These are phyloP conservation scores for Cryphonectria nitschkei DNA, from an alignment of 2,329 filamentous ascomycete genomes.

Conservation along the genomic window DNA sequence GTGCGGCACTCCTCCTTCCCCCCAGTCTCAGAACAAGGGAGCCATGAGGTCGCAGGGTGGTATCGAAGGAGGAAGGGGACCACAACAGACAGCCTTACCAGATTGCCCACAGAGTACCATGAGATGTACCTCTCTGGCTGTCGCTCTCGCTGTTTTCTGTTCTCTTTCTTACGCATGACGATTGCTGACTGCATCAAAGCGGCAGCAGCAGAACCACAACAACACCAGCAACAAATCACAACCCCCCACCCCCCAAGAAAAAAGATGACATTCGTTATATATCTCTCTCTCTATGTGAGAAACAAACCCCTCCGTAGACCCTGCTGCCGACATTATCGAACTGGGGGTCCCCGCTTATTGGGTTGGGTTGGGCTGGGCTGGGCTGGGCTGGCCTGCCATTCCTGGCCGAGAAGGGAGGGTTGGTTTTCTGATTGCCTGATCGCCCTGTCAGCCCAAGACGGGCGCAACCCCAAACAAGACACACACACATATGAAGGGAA, in stretches of 20 bases:
- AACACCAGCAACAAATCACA: neutral
- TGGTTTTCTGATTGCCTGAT: neutral
- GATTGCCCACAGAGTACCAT: neutral
- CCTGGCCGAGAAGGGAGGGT: neutral
- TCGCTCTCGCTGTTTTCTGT: neutral
- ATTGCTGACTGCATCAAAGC: neutral
- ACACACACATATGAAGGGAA: neutral
- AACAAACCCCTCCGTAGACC: neutral
- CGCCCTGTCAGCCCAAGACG: neutral
- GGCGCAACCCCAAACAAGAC: neutral
- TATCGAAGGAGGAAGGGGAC: neutral
- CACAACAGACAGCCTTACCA: conserved; percentile 11
- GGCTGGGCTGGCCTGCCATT: neutral
- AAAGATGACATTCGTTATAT: no score
- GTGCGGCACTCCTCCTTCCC: neutral
- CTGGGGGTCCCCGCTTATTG: neutral
- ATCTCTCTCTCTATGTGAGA: neutral
- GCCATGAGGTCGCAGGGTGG: conserved; percentile 21
- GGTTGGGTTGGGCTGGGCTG: no score
- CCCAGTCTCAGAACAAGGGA: conserved; percentile 3
- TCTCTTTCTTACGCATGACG: neutral
- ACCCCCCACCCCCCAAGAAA: no score
- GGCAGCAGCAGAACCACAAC: neutral
- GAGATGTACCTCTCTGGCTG: neutral
- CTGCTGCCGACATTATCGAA: neutral